Conservation (phyloP, 129 eudicot genomes). For the Centrapalus pauciflorus region DNA sequence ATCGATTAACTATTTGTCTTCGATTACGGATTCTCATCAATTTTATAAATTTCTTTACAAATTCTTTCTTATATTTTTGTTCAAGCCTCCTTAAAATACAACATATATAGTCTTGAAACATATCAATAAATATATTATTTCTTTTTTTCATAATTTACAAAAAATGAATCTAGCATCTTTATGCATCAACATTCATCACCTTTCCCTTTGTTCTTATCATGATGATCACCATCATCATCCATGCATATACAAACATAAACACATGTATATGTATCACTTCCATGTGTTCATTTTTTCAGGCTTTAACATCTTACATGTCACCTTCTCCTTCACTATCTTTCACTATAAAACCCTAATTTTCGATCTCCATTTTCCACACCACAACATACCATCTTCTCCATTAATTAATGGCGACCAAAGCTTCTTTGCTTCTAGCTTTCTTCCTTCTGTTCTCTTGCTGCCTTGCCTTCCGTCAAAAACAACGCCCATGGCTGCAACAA, state of each 20-base stretch:
- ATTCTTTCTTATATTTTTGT: no score
- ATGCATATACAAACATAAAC: slow-evolving; percentile 1
- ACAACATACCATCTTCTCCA: neutral
- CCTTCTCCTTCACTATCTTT: slow-evolving; percentile 15
- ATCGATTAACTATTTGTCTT: no score
- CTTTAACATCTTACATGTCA: slow-evolving; percentile 20
- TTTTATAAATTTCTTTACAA: no score
- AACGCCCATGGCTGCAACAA: neutral
- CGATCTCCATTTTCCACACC: slow-evolving; percentile 20
- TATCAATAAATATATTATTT: no score
- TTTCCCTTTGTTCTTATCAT: neutral
- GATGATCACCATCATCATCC: neutral
- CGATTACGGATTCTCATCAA: no score
- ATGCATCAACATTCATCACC: neutral
- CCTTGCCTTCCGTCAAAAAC: slow-evolving; percentile 26
- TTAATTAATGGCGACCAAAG: slow-evolving; percentile 26
- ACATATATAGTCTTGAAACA: no score
- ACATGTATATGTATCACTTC: slow-evolving; percentile 4
- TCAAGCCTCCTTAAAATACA: no score
- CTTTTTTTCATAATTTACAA: no score
- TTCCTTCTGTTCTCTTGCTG: slow-evolving; percentile 1
- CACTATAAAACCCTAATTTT: slow-evolving; percentile 10
- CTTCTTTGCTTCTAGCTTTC: slow-evolving; percentile 18
- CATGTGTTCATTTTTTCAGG: slow-evolving; percentile 1
- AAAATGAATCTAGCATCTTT: neutral